Evolutionary conservation across 371 early-diverging fungal genomes (phyloP).

Genomic region (Parasitella parasitica): DNA sequence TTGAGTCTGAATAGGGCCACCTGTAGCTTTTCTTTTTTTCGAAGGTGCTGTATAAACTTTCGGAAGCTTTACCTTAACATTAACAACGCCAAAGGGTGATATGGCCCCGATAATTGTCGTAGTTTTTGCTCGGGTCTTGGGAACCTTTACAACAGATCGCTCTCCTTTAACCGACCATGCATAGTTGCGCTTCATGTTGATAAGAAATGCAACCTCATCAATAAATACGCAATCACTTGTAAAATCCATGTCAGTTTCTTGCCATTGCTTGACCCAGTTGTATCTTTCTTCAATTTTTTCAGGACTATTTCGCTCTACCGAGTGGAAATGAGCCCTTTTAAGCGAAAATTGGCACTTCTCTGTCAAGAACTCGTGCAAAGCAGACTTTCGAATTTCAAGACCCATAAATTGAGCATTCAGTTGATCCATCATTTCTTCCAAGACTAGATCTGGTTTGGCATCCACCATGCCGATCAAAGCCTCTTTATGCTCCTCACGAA

Average conservation of each 20-base stretch:
- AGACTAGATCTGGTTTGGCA: too few relatives aligned
- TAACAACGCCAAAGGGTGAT: too few relatives aligned
- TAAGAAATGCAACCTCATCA: background rate
- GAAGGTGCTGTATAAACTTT: background rate
- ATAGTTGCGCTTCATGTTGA: too few relatives aligned
- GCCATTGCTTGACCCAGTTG: conserved; percentile 18
- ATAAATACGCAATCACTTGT: background rate
- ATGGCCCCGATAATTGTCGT: conserved; percentile 7
- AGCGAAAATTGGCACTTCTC: conserved; percentile 25
- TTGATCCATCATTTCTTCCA: conserved; percentile 24
- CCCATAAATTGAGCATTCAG: conserved; percentile 20
- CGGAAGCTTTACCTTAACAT: background rate
- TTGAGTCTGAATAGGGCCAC: background rate
- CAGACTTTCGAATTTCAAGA: conserved; percentile 17
- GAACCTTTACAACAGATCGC: background rate
- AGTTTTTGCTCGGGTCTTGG: conserved; percentile 9
- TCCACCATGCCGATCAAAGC: too few relatives aligned
- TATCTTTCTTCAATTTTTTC: too few relatives aligned
- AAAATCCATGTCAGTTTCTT: background rate
- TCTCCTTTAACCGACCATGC: background rate
- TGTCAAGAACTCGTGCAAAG: conserved; percentile 17
- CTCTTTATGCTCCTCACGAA: too few relatives aligned
- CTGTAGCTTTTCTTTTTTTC: conserved; percentile 7
- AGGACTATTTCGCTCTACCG: too few relatives aligned
- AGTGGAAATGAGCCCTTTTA: too few relatives aligned